Conservation (phyloP, 345 rosid genomes). For the Xanthoceras sorbifolium region DNA sequence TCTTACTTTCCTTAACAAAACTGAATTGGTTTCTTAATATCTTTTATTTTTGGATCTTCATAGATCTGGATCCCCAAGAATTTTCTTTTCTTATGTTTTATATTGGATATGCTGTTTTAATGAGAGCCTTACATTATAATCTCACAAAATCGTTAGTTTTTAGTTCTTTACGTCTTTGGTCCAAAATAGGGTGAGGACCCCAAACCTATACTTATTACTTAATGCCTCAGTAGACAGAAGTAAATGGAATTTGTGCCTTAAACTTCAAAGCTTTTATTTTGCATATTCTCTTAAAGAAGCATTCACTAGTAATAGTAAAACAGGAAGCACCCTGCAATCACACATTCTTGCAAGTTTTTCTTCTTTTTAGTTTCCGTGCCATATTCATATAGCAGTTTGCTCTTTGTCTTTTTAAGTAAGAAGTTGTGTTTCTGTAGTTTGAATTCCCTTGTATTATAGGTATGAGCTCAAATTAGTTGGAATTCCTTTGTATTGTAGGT, state of each 20-base stretch:
- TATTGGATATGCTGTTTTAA: not conserved
- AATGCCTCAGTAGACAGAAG: not conserved
- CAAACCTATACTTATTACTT: not conserved
- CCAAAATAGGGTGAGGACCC: not conserved
- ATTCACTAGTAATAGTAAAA: not conserved
- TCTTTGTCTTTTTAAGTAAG: not conserved
- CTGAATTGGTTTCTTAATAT: not conserved
- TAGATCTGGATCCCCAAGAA: not conserved
- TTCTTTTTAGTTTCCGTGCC: not conserved
- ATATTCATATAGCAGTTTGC: not conserved
- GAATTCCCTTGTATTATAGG: constrained; percentile 39
- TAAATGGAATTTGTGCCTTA: not conserved
- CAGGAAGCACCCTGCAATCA: not conserved
- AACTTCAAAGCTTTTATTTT: not conserved
- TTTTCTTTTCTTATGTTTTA: not conserved
- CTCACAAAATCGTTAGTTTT: not conserved
- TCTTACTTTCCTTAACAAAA: not conserved
- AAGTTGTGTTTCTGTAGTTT: not conserved
- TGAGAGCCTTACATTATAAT: not conserved
- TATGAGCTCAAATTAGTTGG: constrained; percentile 37
- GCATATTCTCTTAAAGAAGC: not conserved
- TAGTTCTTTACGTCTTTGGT: not conserved
- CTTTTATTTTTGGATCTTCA: not conserved
- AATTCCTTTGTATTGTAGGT: constrained; percentile 41
- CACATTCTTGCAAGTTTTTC: not conserved